phyloP scores from a whole-genome alignment of 768 basidiomycete species.

The Naganishia onofrii region DNA sequence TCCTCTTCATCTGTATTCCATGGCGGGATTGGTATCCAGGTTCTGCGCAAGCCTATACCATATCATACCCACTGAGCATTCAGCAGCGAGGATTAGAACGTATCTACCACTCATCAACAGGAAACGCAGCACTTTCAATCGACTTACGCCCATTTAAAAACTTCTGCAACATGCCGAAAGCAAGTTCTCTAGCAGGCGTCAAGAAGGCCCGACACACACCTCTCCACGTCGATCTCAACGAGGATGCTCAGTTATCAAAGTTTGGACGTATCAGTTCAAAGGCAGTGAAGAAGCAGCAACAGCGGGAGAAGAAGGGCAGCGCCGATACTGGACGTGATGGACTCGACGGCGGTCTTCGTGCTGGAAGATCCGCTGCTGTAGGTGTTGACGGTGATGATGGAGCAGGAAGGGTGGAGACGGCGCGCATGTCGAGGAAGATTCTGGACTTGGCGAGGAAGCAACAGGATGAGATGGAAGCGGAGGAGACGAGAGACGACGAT shows the following conservation, averaged over 20 bases:
- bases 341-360: conserved; percentile 10
- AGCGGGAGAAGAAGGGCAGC: conserved; percentile 58
- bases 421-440: conserved; percentile 70
- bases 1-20: background rate
- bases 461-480: conserved; percentile 73
- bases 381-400: conserved; percentile 66
- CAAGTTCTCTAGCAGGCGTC: conserved; percentile 30
- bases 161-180: conserved; percentile 30
- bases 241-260: conserved; percentile 71
- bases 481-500: conserved; percentile 30
- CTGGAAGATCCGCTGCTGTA: background rate
- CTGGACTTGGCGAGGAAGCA: conserved; percentile 89
- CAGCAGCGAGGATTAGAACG: no score
- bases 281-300: conserved; percentile 51
- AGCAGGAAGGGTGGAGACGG: conserved; percentile 46
- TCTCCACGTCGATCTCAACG: conserved; percentile 74
- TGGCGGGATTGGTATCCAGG: background rate
- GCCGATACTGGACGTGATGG: conserved; percentile 47
- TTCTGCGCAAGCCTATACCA: background rate
- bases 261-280: conserved; percentile 68
- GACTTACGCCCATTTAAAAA: no score
- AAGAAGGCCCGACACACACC: conserved; percentile 69
- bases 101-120: background rate
- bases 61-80: background rate
- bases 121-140: background rate